Evolutionary conservation across 176 grass and related monocot species (phyloP).

Genomic region (Luzula sylvatica): DNA sequence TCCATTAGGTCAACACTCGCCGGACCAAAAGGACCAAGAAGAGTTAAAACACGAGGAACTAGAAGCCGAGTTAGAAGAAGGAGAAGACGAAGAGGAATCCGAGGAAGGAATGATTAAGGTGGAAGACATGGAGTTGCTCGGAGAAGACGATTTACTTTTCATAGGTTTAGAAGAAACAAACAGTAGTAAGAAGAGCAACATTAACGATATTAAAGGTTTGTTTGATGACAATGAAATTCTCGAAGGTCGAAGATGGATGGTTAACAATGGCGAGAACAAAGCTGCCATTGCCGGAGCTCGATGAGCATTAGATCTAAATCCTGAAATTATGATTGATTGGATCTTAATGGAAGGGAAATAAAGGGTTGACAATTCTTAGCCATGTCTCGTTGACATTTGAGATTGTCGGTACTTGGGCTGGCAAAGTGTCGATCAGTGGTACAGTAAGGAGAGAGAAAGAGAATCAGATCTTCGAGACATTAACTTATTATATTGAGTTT

Average conservation of each 20-base stretch:
- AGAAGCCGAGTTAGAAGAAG: slow-evolving; percentile 17
- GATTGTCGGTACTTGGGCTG: slow-evolving; percentile 9
- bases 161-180: background rate
- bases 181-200: background rate
- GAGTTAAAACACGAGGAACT: background rate
- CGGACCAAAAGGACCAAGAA: background rate
- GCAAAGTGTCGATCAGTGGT: slow-evolving; percentile 1
- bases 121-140: slow-evolving; percentile 39
- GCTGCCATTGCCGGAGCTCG: slow-evolving; percentile 6
- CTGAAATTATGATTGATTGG: slow-evolving; percentile 1
- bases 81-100: slow-evolving; percentile 24
- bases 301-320: background rate
- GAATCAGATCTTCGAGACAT: slow-evolving; percentile 19
- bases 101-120: slow-evolving; percentile 31
- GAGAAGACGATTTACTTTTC: slow-evolving; percentile 32
- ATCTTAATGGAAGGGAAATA: slow-evolving; percentile 10
- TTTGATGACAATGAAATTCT: slow-evolving; percentile 12
- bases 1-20: background rate
- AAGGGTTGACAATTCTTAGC: slow-evolving; percentile 6
- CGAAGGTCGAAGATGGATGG: slow-evolving; percentile 20
- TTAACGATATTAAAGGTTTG: slow-evolving; percentile 4
- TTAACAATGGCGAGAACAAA: slow-evolving; percentile 12
- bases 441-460: slow-evolving; percentile 13
- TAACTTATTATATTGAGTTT: slow-evolving; percentile 17
- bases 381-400: slow-evolving; percentile 20